Percentiles rank a stretch among this genome's conserved stretches.
Evolutionary conservation across 768 basidiomycete genomes (phyloP).

Genomic region (Mycena polygramma): DNA sequence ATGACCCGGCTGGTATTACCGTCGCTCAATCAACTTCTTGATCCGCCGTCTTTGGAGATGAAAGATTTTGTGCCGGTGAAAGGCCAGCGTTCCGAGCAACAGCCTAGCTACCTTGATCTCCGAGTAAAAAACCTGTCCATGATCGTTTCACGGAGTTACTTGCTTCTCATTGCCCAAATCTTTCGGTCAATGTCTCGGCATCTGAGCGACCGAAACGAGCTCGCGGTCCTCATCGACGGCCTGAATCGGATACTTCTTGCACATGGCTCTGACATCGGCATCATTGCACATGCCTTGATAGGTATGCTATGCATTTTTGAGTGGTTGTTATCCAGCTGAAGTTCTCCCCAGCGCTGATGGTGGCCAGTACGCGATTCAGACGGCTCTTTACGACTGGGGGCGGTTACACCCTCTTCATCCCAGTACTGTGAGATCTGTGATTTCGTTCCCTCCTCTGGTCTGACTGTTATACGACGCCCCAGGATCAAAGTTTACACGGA

Average conservation of each 20-base stretch:
- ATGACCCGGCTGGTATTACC: slow-evolving; percentile 74
- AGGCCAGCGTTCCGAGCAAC: slow-evolving; percentile 14
- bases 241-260: slow-evolving; percentile 75
- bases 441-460: not conserved
- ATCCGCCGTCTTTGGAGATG: slow-evolving; percentile 53
- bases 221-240: slow-evolving; percentile 76
- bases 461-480: not conserved
- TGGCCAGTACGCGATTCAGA: slow-evolving; percentile 81
- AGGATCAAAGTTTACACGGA: slow-evolving; percentile 76
- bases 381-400: slow-evolving; percentile 81
- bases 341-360: slow-evolving; percentile 68
- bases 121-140: slow-evolving; percentile 64
- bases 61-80: slow-evolving; percentile 63
- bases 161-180: slow-evolving; percentile 76
- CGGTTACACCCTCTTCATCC: slow-evolving; percentile 83
- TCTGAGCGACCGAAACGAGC: slow-evolving; percentile 76
- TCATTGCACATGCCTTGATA: slow-evolving; percentile 80
- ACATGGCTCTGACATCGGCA: slow-evolving; percentile 82
- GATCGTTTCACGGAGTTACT: slow-evolving; percentile 74
- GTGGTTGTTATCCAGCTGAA: slow-evolving; percentile 1
- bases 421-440: slow-evolving; percentile 55
- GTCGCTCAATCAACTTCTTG: slow-evolving; percentile 45
- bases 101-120: slow-evolving; percentile 34
- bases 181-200: slow-evolving; percentile 81
- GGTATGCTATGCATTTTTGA: slow-evolving; percentile 56